Evolutionary conservation across 2,329 filamentous ascomycete species (phyloP).

Genomic region (Ophiostoma perfectum): DNA sequence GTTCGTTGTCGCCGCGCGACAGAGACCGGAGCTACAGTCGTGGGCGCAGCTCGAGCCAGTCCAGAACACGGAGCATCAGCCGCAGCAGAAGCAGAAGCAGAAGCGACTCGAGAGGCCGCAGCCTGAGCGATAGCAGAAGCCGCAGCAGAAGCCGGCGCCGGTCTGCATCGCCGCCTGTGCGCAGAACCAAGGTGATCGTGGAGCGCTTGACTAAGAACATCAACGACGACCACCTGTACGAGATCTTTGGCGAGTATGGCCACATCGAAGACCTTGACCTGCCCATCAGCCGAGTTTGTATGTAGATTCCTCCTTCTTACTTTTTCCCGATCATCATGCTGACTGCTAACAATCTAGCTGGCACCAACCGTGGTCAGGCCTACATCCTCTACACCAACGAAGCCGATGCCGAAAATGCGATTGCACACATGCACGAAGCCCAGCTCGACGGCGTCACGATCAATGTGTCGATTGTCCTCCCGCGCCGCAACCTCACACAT

Average conservation of each 20-base stretch:
- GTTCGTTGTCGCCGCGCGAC: constrained; percentile 2
- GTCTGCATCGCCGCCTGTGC: constrained; percentile 24
- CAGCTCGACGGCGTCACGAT: constrained; percentile 79
- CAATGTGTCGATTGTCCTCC: constrained; percentile 82
- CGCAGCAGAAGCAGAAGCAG: constrained; percentile 30
- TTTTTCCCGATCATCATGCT: too few species aligned
- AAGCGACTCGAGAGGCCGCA: constrained; percentile 11
- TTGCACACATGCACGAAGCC: constrained; percentile 97
- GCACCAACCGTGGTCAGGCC: constrained; percentile 75
- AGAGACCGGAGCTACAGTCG: constrained; percentile 28
- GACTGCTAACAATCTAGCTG: neutral
- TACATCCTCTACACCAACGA: constrained; percentile 81
- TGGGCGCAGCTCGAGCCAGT: constrained; percentile 25
- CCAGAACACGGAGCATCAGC: constrained; percentile 19
- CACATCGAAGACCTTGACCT: constrained; percentile 81
- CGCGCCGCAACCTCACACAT: constrained; percentile 73
- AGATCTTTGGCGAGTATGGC: constrained; percentile 89
- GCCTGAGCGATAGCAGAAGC: constrained; percentile 5
- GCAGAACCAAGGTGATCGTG: constrained; percentile 53
- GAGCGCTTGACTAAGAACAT: constrained; percentile 96
- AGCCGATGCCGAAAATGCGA: constrained; percentile 76
- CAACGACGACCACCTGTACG: constrained; percentile 76
- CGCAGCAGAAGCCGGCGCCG: constrained; percentile 32
- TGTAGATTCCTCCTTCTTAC: neutral
- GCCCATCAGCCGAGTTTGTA: constrained; percentile 64